Evolutionary conservation across 108 stramenopile species (phyloP), one percentile per base, ranked within the genome.

Genomic region (Nitzschia sp.): DNA sequence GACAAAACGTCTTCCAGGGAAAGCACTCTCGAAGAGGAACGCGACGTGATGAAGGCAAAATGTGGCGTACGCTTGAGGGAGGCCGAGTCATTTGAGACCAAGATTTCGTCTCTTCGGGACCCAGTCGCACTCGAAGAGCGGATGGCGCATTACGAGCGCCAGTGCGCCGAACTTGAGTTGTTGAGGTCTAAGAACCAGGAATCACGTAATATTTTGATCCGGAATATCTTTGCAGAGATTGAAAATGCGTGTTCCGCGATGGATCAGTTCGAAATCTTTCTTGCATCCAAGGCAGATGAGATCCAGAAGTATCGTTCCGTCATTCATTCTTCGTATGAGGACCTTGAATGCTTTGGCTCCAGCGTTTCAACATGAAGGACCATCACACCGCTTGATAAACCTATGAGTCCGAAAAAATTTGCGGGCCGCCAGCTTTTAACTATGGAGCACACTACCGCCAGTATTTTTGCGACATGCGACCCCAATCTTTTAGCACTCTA

Each of bases 71-170:
- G 88, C 48, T 51, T 72, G 21, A 42, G 81, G 25, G 88, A 95
- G 77, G 76, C 79, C 5, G 83, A 86, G 46, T 65, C 77, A 19
- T 67, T 91, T 65, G 80, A 90, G 46, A 58, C 66, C 3, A 89
- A 83, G 66, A 86, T 91, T 13, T 76, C 76, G 15, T 75, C 90
- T 34, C 82, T 92, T 51, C 83, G 87, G 25, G 89, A 93, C 69
- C 94, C 91, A 18, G 70, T 85, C 23, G 79, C 82, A 28, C 71
- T 91, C 9, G 90, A 93, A 70, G 82, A 86, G 34, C 81, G 85
- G 8, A 82, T 95, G 59, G 76, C 80, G 21, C 68, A 70, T 19
- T 76, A 57, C 54, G 68, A 90, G 34, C 78, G 77, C 1, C 83
- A 86, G 51, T 84, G 79, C 65, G 47, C 79, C 18, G 78, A 86